These are phyloP conservation scores for Candida boidinii DNA, from an alignment of 805 yeast species.

Conservation along the genomic window DNA sequence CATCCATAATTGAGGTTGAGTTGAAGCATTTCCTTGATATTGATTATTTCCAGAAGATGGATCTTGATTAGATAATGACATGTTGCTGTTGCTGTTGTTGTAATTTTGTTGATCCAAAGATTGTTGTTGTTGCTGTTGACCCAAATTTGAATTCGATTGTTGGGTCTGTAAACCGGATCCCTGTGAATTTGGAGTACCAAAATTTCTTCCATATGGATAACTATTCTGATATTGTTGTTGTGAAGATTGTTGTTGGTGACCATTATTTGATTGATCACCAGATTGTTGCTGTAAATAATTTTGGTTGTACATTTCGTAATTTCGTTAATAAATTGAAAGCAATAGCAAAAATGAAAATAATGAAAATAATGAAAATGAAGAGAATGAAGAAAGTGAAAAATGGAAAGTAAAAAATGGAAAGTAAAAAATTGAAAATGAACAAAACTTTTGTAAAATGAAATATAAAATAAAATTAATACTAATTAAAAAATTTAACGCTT, in stretches of 20 bases:
- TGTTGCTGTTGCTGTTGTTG: no score
- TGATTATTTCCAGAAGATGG: no score
- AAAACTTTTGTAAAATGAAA: no score
- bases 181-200: no score
- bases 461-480: no score
- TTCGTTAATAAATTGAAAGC: background rate
- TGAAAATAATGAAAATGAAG: background rate
- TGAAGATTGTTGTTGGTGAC: slow-evolving; percentile 4
- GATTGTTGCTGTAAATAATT: slow-evolving; percentile 5
- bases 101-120: no score
- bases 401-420: background rate
- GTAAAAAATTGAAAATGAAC: background rate
- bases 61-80: no score
- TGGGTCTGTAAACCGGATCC: no score
- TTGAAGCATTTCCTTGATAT: no score
- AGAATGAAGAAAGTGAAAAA: background rate
- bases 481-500: no score
- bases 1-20: slow-evolving; percentile 63
- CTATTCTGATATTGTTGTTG: slow-evolving; percentile 4
- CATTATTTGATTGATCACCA: slow-evolving; percentile 1
- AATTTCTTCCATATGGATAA: slow-evolving; percentile 6
- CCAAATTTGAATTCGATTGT: no score
- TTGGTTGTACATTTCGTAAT: slow-evolving; percentile 7
- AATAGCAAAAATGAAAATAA: background rate
- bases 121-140: no score